phyloP scores from a whole-genome alignment of 352 stramenopile species.

The Phytophthora capsici region DNA sequence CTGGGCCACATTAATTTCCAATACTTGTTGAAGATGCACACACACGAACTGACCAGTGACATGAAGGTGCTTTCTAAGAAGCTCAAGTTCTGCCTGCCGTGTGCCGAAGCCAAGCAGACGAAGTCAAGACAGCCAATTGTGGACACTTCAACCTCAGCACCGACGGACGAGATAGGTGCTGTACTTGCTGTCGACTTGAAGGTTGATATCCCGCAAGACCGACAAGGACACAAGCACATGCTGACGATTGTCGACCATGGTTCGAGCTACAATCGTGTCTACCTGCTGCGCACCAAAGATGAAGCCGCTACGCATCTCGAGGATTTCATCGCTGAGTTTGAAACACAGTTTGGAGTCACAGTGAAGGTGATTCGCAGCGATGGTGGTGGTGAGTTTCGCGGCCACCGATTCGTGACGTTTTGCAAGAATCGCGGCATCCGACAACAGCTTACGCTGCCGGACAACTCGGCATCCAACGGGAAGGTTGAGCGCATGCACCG shows the following conservation, averaged over 20 bases:
- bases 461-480: slow-evolving; percentile 13
- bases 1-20: neutral
- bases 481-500: slow-evolving; percentile 2
- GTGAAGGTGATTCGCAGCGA: slow-evolving; percentile 5
- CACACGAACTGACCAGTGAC: neutral
- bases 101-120: slow-evolving; percentile 13
- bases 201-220: slow-evolving; percentile 2
- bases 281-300: slow-evolving; percentile 8
- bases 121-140: neutral
- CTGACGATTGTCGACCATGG: slow-evolving; percentile 18
- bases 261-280: slow-evolving; percentile 21
- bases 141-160: slow-evolving; percentile 9
- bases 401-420: neutral
- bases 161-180: slow-evolving; percentile 11
- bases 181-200: slow-evolving; percentile 20
- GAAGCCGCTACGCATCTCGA: slow-evolving; percentile 7
- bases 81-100: slow-evolving; percentile 5
- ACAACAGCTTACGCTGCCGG: neutral
- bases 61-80: neutral
- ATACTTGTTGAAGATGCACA: neutral
- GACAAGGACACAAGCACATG: slow-evolving; percentile 4
- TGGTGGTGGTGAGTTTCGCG: slow-evolving; percentile 9
- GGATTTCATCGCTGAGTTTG: slow-evolving; percentile 7
- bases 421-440: neutral
- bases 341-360: neutral